A percentile compares a stretch with the other conserved stretches of the same genome.
These are phyloP conservation scores for Citrus reticulata DNA, from an alignment of 345 rosid species.

Conservation along the genomic window DNA sequence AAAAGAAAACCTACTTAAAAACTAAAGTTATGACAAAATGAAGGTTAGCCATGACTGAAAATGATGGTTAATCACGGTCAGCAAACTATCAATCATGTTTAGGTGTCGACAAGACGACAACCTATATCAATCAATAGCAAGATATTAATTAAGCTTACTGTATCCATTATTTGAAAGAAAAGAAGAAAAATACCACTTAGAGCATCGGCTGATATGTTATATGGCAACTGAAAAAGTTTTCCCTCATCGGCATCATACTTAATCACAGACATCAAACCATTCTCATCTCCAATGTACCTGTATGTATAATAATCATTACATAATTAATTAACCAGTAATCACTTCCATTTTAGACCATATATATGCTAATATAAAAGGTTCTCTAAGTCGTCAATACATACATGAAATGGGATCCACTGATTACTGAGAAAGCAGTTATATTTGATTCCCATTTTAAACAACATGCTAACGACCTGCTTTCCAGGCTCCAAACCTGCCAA, in stretches of 20 bases:
- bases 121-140: background rate
- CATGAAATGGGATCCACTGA: constrained; percentile 58
- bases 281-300: constrained; percentile 63
- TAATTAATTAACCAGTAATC: constrained; percentile 7
- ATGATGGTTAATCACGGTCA: background rate
- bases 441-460: constrained; percentile 56
- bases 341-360: constrained; percentile 11
- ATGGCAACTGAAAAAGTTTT: constrained; percentile 46
- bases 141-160: background rate
- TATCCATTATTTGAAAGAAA: background rate
- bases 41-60: background rate
- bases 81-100: background rate
- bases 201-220: constrained; percentile 37
- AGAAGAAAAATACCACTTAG: constrained; percentile 40
- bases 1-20: background rate
- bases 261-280: constrained; percentile 49
- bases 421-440: constrained; percentile 59
- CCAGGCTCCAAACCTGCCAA: constrained; percentile 67
- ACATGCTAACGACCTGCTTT: constrained; percentile 38
- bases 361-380: constrained; percentile 13
- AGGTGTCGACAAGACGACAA: background rate
- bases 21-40: background rate
- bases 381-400: constrained; percentile 19
- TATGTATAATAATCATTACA: constrained; percentile 3
- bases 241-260: constrained; percentile 45